phyloP scores from a whole-genome alignment of 1,139 yeast species.

The Yamadazyma membranifaciens region DNA sequence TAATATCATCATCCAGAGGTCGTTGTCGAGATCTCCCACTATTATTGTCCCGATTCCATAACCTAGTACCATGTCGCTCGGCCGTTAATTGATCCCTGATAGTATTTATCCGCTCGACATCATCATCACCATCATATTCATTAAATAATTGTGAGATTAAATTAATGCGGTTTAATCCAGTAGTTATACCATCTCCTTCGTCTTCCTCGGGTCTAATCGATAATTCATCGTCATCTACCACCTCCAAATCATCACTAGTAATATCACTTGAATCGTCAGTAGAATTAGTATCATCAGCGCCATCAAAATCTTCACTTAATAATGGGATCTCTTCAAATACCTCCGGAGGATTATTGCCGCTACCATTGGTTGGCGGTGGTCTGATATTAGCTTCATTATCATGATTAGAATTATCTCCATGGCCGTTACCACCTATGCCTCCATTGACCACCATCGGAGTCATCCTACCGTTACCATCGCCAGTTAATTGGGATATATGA shows the following conservation, averaged over 20 bases:
- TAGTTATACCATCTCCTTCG: conserved; percentile 5
- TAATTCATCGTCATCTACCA: conserved; percentile 1
- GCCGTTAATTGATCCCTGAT: too few species aligned
- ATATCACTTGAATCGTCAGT: neutral
- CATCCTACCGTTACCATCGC: neutral
- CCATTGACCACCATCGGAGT: too few species aligned
- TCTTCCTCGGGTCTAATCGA: neutral
- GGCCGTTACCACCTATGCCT: neutral
- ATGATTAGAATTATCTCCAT: conserved; percentile 1
- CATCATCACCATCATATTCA: conserved; percentile 2
- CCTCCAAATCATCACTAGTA: neutral
- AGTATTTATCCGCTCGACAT: neutral
- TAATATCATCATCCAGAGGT: too few species aligned
- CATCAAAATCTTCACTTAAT: too few species aligned
- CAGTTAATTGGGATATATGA: neutral
- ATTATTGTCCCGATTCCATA: too few species aligned
- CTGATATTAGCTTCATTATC: neutral
- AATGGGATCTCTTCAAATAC: too few species aligned
- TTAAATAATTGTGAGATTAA: conserved; percentile 7
- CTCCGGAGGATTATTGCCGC: too few species aligned
- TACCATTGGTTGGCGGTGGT: neutral
- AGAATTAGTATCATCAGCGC: neutral
- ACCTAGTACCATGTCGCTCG: too few species aligned
- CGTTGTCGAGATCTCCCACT: too few species aligned
- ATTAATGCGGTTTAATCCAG: conserved; percentile 7